A percentile compares a stretch with the other conserved stretches of the same genome.
Evolutionary conservation across 805 yeast species (phyloP).

Genomic region (Saccharomycopsis schoenii): DNA sequence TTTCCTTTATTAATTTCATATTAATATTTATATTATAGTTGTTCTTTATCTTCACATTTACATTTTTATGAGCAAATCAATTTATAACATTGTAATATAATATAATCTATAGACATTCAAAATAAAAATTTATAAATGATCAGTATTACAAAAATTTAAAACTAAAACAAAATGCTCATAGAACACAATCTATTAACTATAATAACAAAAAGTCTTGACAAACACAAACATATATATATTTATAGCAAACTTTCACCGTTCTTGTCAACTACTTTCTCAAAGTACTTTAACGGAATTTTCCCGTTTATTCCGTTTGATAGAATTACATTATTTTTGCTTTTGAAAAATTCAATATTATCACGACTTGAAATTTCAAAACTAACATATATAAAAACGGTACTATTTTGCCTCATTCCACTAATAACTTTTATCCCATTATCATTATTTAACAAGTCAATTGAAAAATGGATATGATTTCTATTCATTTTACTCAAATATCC

Average conservation of each 20-base stretch:
- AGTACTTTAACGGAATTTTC: slow-evolving; percentile 33
- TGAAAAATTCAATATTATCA: slow-evolving; percentile 40
- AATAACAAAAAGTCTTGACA: not conserved
- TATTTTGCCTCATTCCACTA: slow-evolving; percentile 62
- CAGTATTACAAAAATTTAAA: too few species aligned
- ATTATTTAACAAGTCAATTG: slow-evolving; percentile 33
- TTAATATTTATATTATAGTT: not conserved
- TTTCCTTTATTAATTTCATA: not conserved
- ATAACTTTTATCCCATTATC: slow-evolving; percentile 31
- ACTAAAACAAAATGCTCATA: too few species aligned
- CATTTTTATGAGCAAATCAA: not conserved
- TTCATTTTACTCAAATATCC: slow-evolving; percentile 60
- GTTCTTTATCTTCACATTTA: not conserved
- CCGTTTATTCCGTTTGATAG: slow-evolving; percentile 56
- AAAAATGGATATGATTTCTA: slow-evolving; percentile 80
- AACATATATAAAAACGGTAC: slow-evolving; percentile 50
- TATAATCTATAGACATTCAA: not conserved
- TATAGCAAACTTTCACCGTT: slow-evolving; percentile 9
- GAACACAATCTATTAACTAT: too few species aligned
- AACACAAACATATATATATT: not conserved
- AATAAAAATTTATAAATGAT: not conserved
- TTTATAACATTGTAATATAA: not conserved
- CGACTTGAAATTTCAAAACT: slow-evolving; percentile 40
- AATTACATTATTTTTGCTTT: slow-evolving; percentile 67
- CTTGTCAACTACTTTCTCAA: slow-evolving; percentile 30